Evolutionary conservation across 2,329 filamentous ascomycete genomes (phyloP).

Genomic region (Aspergillus viridinutans): DNA sequence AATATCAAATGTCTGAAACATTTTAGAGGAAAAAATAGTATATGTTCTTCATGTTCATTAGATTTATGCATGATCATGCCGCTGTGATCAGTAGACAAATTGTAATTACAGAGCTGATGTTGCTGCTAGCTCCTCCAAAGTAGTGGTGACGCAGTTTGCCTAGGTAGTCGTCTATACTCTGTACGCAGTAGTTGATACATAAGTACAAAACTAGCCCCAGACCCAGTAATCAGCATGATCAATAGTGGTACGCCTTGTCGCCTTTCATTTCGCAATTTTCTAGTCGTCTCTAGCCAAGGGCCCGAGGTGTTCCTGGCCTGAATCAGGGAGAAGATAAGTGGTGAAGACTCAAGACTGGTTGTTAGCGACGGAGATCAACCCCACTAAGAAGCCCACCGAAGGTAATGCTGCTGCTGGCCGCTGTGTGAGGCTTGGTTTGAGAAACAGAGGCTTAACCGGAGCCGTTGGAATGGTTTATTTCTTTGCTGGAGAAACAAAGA

Average conservation of each 20-base stretch:
- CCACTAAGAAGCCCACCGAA: slow-evolving; percentile 18
- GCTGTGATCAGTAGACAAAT: background rate
- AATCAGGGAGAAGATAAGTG: slow-evolving; percentile 19
- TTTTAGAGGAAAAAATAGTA: background rate
- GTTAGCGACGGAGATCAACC: slow-evolving; percentile 21
- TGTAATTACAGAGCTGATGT: background rate
- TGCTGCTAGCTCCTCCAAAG: background rate
- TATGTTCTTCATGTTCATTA: background rate
- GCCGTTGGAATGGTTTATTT: slow-evolving; percentile 1
- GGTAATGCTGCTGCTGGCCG: slow-evolving; percentile 17
- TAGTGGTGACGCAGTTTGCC: background rate
- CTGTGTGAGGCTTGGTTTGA: slow-evolving; percentile 7
- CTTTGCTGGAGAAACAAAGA: background rate
- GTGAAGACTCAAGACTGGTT: slow-evolving; percentile 20
- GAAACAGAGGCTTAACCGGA: slow-evolving; percentile 3
- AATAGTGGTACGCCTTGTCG: background rate
- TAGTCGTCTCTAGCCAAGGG: slow-evolving; percentile 11
- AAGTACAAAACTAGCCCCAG: too few species aligned
- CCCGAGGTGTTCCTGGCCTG: slow-evolving; percentile 23
- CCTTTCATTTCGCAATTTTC: background rate
- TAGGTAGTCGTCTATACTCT: too few species aligned
- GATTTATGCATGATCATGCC: background rate
- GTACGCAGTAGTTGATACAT: too few species aligned
- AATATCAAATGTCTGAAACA: background rate
- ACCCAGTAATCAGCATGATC: too few species aligned